These are phyloP conservation scores for Kazachstania africana DNA, from an alignment of 805 yeast species.

Conservation along the genomic window DNA sequence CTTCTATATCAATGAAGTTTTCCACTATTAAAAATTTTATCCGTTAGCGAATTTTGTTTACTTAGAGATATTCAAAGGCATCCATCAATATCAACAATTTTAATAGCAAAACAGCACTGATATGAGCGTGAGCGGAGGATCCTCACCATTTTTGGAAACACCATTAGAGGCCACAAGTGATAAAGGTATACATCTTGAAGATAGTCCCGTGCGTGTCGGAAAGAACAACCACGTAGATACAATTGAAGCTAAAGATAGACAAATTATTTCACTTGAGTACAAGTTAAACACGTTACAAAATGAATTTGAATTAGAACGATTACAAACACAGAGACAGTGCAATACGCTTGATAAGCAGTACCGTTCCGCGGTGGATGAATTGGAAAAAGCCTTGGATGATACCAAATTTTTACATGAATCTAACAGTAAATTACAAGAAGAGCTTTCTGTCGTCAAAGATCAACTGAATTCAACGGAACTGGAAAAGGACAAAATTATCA, in stretches of 20 bases:
- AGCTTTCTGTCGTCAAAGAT: conserved; percentile 12
- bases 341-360: conserved; percentile 23
- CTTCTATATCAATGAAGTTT: no score
- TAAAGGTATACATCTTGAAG: neutral
- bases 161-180: conserved; percentile 11
- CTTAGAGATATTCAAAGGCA: no score
- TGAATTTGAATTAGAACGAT: conserved; percentile 26
- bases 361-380: conserved; percentile 20
- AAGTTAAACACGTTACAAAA: conserved; percentile 28
- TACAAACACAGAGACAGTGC: conserved; percentile 15
- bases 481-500: conserved; percentile 19
- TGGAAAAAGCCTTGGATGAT: conserved; percentile 25
- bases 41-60: no score
- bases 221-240: neutral
- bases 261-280: conserved; percentile 25
- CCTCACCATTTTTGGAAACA: conserved; percentile 29
- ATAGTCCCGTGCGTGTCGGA: neutral
- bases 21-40: no score
- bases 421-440: conserved; percentile 16
- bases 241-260: conserved; percentile 10
- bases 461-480: conserved; percentile 14
- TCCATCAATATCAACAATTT: no score
- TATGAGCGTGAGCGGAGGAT: conserved; percentile 21
- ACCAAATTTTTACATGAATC: conserved; percentile 28
- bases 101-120: no score